Evolutionary conservation across 1,284 basidiomycete genomes (phyloP).

Genomic region (Ceraceosorus bombacis): DNA sequence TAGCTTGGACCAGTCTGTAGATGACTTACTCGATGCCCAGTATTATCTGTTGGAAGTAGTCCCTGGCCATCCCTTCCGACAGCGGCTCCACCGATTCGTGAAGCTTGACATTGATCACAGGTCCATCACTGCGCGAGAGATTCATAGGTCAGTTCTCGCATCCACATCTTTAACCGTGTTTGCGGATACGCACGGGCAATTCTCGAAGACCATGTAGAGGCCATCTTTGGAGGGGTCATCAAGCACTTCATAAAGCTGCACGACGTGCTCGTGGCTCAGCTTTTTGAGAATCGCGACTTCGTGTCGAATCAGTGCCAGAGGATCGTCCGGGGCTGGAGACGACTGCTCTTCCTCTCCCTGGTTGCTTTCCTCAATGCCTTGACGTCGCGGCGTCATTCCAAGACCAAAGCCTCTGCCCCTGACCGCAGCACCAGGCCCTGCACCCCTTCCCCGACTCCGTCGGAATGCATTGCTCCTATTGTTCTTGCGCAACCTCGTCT

Average conservation of each 20-base stretch:
- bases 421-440: conserved; percentile 3
- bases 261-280: conserved; percentile 50
- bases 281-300: conserved; percentile 45
- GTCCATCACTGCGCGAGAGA: conserved; percentile 50
- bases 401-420: neutral
- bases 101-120: conserved; percentile 51
- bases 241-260: conserved; percentile 55
- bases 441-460: conserved; percentile 1
- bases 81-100: conserved; percentile 36
- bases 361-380: neutral
- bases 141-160: neutral
- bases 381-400: neutral
- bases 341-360: neutral
- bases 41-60: conserved; percentile 56
- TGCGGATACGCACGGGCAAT: conserved; percentile 17
- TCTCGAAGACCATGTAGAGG: conserved; percentile 52
- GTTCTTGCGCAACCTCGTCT: conserved; percentile 36
- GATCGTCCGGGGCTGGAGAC: conserved; percentile 20
- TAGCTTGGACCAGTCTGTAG: neutral
- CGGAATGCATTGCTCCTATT: conserved; percentile 6
- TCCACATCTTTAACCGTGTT: neutral
- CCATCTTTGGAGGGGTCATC: conserved; percentile 54
- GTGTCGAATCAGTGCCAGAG: conserved; percentile 37
- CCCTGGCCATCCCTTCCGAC: conserved; percentile 46
- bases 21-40: conserved; percentile 49